Evolutionary conservation across 495 filamentous ascomycete species (phyloP).

Genomic region (Tuber aestivum): DNA sequence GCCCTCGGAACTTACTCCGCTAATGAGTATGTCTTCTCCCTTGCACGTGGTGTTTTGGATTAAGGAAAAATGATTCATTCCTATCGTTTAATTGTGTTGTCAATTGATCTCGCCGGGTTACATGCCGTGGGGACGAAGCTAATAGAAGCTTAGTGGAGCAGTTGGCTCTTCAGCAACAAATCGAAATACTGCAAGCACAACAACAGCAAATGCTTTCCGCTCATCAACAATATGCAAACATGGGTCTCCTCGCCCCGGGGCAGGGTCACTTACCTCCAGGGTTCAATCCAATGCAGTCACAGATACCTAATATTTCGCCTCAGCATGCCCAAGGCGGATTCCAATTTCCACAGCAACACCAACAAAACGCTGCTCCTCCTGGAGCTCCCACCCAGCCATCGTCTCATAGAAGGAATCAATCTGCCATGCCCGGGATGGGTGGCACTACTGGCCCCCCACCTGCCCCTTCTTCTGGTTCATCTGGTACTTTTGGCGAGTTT

Average conservation of each 20-base stretch:
- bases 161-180: constrained; percentile 97
- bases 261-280: constrained; percentile 61
- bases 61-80: constrained; percentile 9
- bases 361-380: constrained; percentile 62
- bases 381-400: constrained; percentile 69
- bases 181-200: constrained; percentile 94
- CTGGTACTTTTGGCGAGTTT: constrained; percentile 77
- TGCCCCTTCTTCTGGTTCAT: constrained; percentile 90
- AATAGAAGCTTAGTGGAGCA: constrained; percentile 71
- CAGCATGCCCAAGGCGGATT: constrained; percentile 61
- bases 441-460: constrained; percentile 65
- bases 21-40: constrained; percentile 80
- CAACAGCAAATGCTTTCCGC: constrained; percentile 96
- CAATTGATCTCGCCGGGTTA: neutral
- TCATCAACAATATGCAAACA: constrained; percentile 94
- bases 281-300: constrained; percentile 61
- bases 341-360: constrained; percentile 81
- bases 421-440: constrained; percentile 85
- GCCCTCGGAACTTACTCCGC: constrained; percentile 92
- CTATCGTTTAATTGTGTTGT: neutral
- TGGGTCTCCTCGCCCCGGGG: constrained; percentile 82
- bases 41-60: constrained; percentile 6
- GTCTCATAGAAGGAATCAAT: constrained; percentile 95
- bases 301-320: constrained; percentile 71
- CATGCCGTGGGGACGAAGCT: constrained; percentile 13